Evolutionary conservation across 2,329 filamentous ascomycete genomes (phyloP).

Genomic region (Colletotrichum horii): DNA sequence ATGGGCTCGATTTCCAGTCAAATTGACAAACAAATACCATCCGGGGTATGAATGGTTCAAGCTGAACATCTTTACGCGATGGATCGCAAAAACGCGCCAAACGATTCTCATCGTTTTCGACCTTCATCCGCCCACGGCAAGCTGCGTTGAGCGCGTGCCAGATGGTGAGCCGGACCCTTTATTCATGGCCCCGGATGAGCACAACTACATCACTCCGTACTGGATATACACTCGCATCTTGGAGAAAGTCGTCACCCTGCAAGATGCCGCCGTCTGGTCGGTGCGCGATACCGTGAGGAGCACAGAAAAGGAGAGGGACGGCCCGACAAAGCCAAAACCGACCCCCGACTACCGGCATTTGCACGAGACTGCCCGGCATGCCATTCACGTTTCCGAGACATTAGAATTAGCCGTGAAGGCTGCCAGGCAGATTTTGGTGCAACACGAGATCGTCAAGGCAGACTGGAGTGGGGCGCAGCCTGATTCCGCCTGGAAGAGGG

Average conservation of each 20-base stretch:
- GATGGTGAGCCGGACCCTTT: neutral
- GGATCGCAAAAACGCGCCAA: conserved; percentile 24
- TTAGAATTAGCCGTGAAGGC: conserved; percentile 39
- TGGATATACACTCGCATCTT: conserved; percentile 39
- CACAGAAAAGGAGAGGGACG: conserved; percentile 31
- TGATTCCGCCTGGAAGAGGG: neutral
- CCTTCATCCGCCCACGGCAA: neutral
- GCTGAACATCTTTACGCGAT: conserved; percentile 36
- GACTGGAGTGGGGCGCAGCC: neutral
- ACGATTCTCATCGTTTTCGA: conserved; percentile 38
- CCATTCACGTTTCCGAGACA: conserved; percentile 49
- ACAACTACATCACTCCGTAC: conserved; percentile 32
- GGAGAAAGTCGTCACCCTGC: conserved; percentile 33
- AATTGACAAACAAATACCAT: conserved; percentile 19
- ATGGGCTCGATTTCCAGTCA: conserved; percentile 37
- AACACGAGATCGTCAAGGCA: conserved; percentile 30
- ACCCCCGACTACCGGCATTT: conserved; percentile 37
- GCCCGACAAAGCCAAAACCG: conserved; percentile 20
- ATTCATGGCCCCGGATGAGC: neutral
- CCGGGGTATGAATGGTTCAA: conserved; percentile 38
- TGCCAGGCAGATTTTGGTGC: conserved; percentile 32
- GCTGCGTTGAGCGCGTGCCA: neutral
- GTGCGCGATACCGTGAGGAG: conserved; percentile 38
- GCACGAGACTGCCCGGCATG: conserved; percentile 48
- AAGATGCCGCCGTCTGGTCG: conserved; percentile 43